Base-by-base conservation (phyloP, 2,329 filamentous ascomycete species). In the Alternaria ethzedia region DNA sequence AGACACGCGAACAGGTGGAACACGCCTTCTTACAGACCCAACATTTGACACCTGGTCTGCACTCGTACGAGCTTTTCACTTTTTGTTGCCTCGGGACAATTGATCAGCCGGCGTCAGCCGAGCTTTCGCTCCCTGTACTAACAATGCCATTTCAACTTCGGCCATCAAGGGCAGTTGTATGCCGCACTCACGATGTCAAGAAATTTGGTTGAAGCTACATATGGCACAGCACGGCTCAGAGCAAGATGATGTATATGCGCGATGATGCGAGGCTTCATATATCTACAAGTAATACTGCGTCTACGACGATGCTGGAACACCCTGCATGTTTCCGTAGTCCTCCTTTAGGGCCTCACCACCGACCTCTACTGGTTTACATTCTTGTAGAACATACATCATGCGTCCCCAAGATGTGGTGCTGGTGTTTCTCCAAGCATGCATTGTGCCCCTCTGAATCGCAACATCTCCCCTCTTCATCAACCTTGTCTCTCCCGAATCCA, bases 381-480 rank as follows among this genome's bases (percentile, higher is more conserved):
- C 66, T 68, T 76, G 75, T 36, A 79, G 58, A 13, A 79, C 72
- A 64, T 70, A 79, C 68, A 78, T 65, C 67, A 79, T 73, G 6
- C 77, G 54, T 20, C 67, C 70, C 76, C 75, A 78, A 15, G 65
- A 64, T 1, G 70, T 77, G 20, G 64, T 13, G 46, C 71, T 75
- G 11, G 65, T 28, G 26, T 80, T 80, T 41, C 70, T 73, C 78
- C 77, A 79, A n/a, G 73, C 74, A 67, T 81, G 79, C 71, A 78
- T 81, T 1, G 78, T 80, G 3, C 78, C 79, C 7, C 79, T 66
- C 59, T 81, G 79, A 25, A 81, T 71, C 1, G 73, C 71, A 6
- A 79, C 70, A 66, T 81, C 79, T 2, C 79, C 79, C 4, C 76
- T 63, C 25, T 70, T 76, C 73, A 80, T 66, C n/a, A 60, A 51